Evolutionary conservation across 768 basidiomycete genomes (phyloP).

Genomic region (Lanmaoa pseudosensibilis): DNA sequence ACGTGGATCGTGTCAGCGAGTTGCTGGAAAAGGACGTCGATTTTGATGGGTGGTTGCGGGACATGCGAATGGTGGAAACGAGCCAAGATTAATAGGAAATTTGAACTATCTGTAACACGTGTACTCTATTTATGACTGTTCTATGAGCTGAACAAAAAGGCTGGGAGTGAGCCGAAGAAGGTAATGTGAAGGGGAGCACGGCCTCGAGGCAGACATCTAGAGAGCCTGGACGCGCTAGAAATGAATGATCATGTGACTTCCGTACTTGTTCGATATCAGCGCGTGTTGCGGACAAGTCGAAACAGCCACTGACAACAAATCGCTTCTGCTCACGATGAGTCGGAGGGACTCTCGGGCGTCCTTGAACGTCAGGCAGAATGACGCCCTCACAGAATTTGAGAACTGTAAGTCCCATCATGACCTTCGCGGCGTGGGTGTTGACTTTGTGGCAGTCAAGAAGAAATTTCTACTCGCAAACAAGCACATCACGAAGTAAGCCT

Average conservation of each 20-base stretch:
- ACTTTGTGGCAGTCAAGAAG: conserved; percentile 74
- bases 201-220: conserved; percentile 29
- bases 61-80: conserved; percentile 36
- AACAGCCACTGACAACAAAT: conserved; percentile 25
- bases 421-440: conserved; percentile 1
- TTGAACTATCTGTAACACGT: conserved; percentile 11
- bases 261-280: conserved; percentile 37
- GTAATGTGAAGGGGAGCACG: conserved; percentile 28
- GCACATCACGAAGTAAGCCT: conserved; percentile 80
- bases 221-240: conserved; percentile 24
- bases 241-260: conserved; percentile 28
- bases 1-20: conserved; percentile 52
- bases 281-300: conserved; percentile 26
- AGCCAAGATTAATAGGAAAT: conserved; percentile 17
- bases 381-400: conserved; percentile 82
- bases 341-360: conserved; percentile 43
- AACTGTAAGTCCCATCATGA: conserved; percentile 55
- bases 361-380: conserved; percentile 65
- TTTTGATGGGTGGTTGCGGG: conserved; percentile 52
- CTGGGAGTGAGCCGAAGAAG: conserved; percentile 16
- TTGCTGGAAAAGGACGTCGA: conserved; percentile 60
- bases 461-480: conserved; percentile 89
- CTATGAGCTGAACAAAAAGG: conserved; percentile 10
- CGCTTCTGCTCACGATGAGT: conserved; percentile 32
- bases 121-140: conserved; percentile 22